These are phyloP conservation scores for Collybia sordida DNA, from an alignment of 768 basidiomycete genomes.

Conservation along the genomic window DNA sequence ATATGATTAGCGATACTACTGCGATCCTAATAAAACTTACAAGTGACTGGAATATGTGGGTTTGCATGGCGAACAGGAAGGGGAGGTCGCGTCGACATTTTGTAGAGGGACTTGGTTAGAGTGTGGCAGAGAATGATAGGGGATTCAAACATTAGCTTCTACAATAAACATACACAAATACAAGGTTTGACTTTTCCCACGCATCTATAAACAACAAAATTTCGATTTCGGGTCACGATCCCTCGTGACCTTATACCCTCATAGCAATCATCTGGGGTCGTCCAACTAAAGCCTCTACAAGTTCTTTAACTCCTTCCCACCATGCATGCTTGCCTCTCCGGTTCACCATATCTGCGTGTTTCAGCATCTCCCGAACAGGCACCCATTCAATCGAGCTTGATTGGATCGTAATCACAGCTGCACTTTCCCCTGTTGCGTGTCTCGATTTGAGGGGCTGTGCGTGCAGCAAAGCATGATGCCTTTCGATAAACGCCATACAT, in stretches of 20 bases:
- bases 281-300: conserved; percentile 76
- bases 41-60: conserved; percentile 41
- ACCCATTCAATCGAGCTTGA: conserved; percentile 80
- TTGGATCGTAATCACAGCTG: conserved; percentile 91
- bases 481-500: conserved; percentile 93
- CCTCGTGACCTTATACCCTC: not conserved
- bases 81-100: conserved; percentile 43
- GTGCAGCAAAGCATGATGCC: conserved; percentile 61
- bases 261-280: conserved; percentile 47
- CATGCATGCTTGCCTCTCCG: conserved; percentile 75
- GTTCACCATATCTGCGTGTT: conserved; percentile 89
- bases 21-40: conserved; percentile 27
- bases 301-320: conserved; percentile 71
- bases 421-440: conserved; percentile 61
- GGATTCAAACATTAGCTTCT: conserved; percentile 18
- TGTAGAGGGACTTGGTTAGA: conserved; percentile 18
- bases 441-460: conserved; percentile 51
- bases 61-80: conserved; percentile 53
- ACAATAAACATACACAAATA: conserved; percentile 32
- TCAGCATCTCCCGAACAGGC: conserved; percentile 78
- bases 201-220: conserved; percentile 12
- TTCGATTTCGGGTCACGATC: not conserved
- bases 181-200: conserved; percentile 25
- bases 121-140: conserved; percentile 12
- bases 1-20: conserved; percentile 10